Percentiles rank a stretch among this genome's conserved stretches.
phyloP scores from a whole-genome alignment of 495 filamentous ascomycete species.

The Xylaria grammica region DNA sequence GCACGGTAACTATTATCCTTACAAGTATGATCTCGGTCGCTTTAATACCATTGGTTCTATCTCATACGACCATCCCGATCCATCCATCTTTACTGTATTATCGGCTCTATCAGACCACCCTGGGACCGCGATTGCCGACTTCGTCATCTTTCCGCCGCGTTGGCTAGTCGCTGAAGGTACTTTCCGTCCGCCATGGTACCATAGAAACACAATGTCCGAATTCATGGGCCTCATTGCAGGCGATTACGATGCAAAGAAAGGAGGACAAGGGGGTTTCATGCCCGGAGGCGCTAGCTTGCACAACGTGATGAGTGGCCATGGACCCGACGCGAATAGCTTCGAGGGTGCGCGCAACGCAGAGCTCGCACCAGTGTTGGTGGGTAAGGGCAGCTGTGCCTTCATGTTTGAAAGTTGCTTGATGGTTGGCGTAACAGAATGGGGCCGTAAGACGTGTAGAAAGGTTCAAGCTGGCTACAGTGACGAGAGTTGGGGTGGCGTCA shows the following conservation, averaged over 20 bases:
- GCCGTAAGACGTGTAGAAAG: slow-evolving; percentile 79
- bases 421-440: slow-evolving; percentile 94
- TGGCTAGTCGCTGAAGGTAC: slow-evolving; percentile 81
- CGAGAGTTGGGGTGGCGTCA: slow-evolving; percentile 83
- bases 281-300: slow-evolving; percentile 63
- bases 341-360: slow-evolving; percentile 65
- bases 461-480: slow-evolving; percentile 83
- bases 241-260: slow-evolving; percentile 60
- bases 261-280: slow-evolving; percentile 59
- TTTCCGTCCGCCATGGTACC: slow-evolving; percentile 83
- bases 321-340: slow-evolving; percentile 66
- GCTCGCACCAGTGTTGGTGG: slow-evolving; percentile 59
- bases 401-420: slow-evolving; percentile 78
- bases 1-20: slow-evolving; percentile 81
- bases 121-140: slow-evolving; percentile 80
- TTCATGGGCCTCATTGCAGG: slow-evolving; percentile 80
- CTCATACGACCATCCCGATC: slow-evolving; percentile 81
- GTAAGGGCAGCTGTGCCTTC: slow-evolving; percentile 64
- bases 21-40: slow-evolving; percentile 82
- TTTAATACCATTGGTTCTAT: slow-evolving; percentile 80
- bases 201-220: slow-evolving; percentile 84
- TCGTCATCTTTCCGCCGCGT: slow-evolving; percentile 82
- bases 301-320: slow-evolving; percentile 65
- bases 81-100: slow-evolving; percentile 80
- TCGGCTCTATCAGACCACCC: slow-evolving; percentile 62